A percentile compares a stretch with the other conserved stretches of the same genome.
Evolutionary conservation across 768 basidiomycete species (phyloP).

Genomic region (Amanita pallidorosea): DNA sequence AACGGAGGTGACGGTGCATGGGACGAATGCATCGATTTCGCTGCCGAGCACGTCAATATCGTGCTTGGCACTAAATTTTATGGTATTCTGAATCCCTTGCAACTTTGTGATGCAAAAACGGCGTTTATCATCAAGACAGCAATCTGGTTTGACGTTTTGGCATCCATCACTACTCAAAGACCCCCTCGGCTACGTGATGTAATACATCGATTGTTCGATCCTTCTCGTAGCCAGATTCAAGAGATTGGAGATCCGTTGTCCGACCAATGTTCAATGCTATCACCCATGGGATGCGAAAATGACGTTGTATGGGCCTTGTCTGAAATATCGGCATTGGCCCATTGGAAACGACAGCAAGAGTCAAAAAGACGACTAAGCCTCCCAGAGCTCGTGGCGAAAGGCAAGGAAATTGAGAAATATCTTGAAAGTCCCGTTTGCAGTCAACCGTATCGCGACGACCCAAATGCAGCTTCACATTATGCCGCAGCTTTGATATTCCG

Average conservation of each 20-base stretch:
- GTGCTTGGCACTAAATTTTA: constrained; percentile 19
- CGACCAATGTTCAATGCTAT: constrained; percentile 58
- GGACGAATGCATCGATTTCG: constrained; percentile 54
- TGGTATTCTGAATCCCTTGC: constrained; percentile 34
- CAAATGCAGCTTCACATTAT: constrained; percentile 17
- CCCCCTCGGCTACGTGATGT: constrained; percentile 45
- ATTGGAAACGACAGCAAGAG: constrained; percentile 47
- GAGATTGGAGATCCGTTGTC: constrained; percentile 14
- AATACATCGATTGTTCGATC: constrained; percentile 48
- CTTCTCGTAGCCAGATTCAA: constrained; percentile 28
- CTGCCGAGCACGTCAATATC: constrained; percentile 40
- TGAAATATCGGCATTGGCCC: constrained; percentile 53
- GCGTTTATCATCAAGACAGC: constrained; percentile 75
- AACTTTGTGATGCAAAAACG: constrained; percentile 34
- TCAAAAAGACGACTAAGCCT: constrained; percentile 40
- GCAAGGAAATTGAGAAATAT: constrained; percentile 40
- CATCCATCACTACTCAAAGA: constrained; percentile 56
- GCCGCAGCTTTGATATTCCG: constrained; percentile 59
- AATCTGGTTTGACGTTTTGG: constrained; percentile 83
- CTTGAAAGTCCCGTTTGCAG: constrained; percentile 17
- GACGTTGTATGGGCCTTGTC: constrained; percentile 70
- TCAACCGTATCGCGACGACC: constrained; percentile 8
- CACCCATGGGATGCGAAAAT: constrained; percentile 81
- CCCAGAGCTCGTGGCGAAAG: constrained; percentile 42
- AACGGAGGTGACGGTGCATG: constrained; percentile 65